Conservation (phyloP, 495 filamentous ascomycete genomes). For the Hamigera avellanea region DNA sequence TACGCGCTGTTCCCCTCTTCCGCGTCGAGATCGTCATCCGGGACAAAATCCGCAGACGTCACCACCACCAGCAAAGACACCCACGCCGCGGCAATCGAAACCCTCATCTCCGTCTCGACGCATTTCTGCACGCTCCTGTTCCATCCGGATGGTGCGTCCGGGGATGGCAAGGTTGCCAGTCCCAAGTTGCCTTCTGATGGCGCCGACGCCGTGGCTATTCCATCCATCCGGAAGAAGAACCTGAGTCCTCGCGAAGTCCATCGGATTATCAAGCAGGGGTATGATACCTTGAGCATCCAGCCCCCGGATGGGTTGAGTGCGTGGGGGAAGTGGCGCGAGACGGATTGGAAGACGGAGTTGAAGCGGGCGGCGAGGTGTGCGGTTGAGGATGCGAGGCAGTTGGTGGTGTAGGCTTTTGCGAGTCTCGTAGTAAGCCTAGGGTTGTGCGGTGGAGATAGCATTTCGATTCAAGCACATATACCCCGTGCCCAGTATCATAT, state of each 20-base stretch:
- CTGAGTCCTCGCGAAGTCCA: slow-evolving; percentile 76
- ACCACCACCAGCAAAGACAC: slow-evolving; percentile 8
- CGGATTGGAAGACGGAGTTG: slow-evolving; percentile 53
- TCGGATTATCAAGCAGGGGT: slow-evolving; percentile 88
- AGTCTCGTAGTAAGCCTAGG: background rate
- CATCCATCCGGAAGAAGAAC: slow-evolving; percentile 39
- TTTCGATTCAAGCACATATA: background rate
- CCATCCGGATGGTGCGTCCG: slow-evolving; percentile 30
- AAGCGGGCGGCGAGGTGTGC: slow-evolving; percentile 76
- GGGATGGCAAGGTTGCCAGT: slow-evolving; percentile 25
- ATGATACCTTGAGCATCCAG: slow-evolving; percentile 84
- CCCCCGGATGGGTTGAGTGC: slow-evolving; percentile 70
- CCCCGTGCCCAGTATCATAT: too few relatives aligned
- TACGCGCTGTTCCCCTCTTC: slow-evolving; percentile 33
- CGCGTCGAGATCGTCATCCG: slow-evolving; percentile 4
- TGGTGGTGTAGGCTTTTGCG: slow-evolving; percentile 20
- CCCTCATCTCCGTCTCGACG: slow-evolving; percentile 68
- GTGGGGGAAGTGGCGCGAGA: slow-evolving; percentile 64
- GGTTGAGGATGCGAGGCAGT: slow-evolving; percentile 39
- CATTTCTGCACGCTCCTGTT: slow-evolving; percentile 81
- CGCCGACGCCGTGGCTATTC: slow-evolving; percentile 16
- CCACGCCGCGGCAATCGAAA: slow-evolving; percentile 55
- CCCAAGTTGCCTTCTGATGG: slow-evolving; percentile 12
- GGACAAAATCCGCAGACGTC: slow-evolving; percentile 8
- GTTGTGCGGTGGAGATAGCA: slow-evolving; percentile 7